Evolutionary conservation across 2,329 filamentous ascomycete genomes (phyloP), one percentile per base, ranked within the genome.

Genomic region (Diaporthe aspalathi): DNA sequence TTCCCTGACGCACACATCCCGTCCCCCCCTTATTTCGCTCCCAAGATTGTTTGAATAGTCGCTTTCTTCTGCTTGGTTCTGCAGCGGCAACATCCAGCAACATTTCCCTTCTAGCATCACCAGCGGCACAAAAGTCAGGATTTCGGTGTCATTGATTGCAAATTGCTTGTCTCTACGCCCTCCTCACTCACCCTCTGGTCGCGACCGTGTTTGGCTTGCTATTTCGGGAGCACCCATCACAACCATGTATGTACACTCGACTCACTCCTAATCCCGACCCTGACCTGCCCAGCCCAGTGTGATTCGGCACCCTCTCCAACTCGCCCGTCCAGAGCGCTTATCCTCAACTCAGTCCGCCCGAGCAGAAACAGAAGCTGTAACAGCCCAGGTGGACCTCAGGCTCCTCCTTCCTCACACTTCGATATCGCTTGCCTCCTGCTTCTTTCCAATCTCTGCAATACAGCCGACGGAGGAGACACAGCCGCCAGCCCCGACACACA

Each of bases 1-100:
- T 65, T 65, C 60, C 60, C 60, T 65, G 60, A 65, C 45, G 60
- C 60, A 65, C 60, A 50, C 32, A 65, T 65, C 60, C 60, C 40
- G 29, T n/a, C 43, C 60, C 60, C 60, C 57, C 60, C 45, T 65
- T 65, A 65, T 49, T 65, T 65, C 45, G 60, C 60, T 50, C 60
- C 45, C 43, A 65, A 50, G 60, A 63, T 38, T 50, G 60, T 65
- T 65, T 50, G 60, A 65, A 65, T 49, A 27, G 60, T 50, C 45
- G 45, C 60, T 32, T 65, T 65, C 43, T 22, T 38, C 60, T 65
- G 60, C 60, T 50, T 22, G 60, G 47, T 29, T 65, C 45, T 65
- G 60, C 60, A 65, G 45, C 45, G 60, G 45, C 60, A 65, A 38
- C 43, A 38, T 38, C 20, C 60, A 50, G n/a, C 43, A 65, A 17